Evolutionary conservation across 768 basidiomycete species (phyloP), one percentile per base, ranked within the genome.

Genomic region (Pluteus cervinus): DNA sequence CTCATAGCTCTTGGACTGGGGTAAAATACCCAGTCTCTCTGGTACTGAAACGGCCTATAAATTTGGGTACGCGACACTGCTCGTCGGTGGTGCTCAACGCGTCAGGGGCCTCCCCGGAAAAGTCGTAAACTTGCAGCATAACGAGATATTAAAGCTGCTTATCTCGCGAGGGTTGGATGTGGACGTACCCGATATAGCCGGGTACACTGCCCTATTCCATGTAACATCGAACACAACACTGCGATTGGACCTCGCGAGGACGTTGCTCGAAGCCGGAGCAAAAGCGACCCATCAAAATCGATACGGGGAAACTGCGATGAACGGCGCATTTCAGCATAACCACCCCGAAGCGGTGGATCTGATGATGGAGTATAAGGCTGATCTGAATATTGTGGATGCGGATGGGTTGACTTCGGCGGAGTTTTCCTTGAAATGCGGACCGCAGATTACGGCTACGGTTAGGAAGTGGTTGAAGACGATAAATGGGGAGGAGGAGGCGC

Each of bases 131-230:
- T 37, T 54, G 24, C 46, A 52, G 30, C 58, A 68, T 40, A 26
- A 49, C 12, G 66, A 63, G 4, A 52, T 61, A 10, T 54, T 77
- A 36, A 48, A 54, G 24, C 62, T 57, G 33, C 63, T 79, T 16
- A 54, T 76, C 25, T 49, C 60, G 0, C 42, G 50, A 0, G 73
- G 73, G 9, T 56, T 65, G 0, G 57, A 70, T 3, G 50, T 60
- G 3, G 58, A 75, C 34, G 15, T 61, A 1, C 52, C 54, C 2
- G 76, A 76, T 40, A 65, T 78, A 29, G 59, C 53, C 7, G 72
- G 72, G 3, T 58, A 58, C 52, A 76, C 72, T 1, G 68, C 77
- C 1, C 61, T 77, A 4, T 64, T 71, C 32, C 74, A 76, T 47
- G 24, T 18, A 12, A 7, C 31, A 3, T 20, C 37, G 3, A 16